Conservation (phyloP, 805 yeast species). For the Pichia sporocuriosa region DNA sequence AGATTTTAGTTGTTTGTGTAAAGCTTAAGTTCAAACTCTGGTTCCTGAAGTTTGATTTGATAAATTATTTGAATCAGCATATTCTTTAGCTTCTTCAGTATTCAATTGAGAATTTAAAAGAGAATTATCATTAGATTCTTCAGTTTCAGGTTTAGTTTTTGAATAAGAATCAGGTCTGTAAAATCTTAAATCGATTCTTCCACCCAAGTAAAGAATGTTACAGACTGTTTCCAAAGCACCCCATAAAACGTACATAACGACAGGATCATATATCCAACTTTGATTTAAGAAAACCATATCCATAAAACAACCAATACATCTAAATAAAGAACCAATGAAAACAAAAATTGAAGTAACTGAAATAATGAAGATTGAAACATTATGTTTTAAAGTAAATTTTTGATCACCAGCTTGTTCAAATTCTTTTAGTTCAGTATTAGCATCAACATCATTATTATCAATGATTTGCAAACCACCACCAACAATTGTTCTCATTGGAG, state of each 20-base stretch:
- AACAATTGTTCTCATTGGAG: slow-evolving; percentile 25
- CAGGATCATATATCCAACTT: slow-evolving; percentile 44
- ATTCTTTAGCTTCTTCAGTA: slow-evolving; percentile 7
- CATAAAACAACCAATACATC: slow-evolving; percentile 43
- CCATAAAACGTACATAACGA: slow-evolving; percentile 61
- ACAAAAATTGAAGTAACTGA: slow-evolving; percentile 41
- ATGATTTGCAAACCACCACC: slow-evolving; percentile 19
- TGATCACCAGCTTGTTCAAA: slow-evolving; percentile 18
- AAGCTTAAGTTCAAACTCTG: slow-evolving; percentile 4
- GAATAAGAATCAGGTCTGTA: slow-evolving; percentile 57
- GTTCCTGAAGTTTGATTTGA: slow-evolving; percentile 9
- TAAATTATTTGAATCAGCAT: not conserved
- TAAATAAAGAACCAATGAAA: slow-evolving; percentile 42
- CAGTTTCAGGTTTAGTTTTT: not conserved
- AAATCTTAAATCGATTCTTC: slow-evolving; percentile 69
- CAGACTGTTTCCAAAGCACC: slow-evolving; percentile 60
- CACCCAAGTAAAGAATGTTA: slow-evolving; percentile 48
- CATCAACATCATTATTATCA: slow-evolving; percentile 9
- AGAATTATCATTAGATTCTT: not conserved
- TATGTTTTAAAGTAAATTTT: slow-evolving; percentile 37
- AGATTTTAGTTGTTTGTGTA: too few species aligned
- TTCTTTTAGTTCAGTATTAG: slow-evolving; percentile 18
- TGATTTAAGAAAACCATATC: slow-evolving; percentile 27
- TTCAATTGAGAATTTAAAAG: too few species aligned
- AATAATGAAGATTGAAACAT: slow-evolving; percentile 42